Conservation (phyloP, 1,284 basidiomycete species). For the Trichosporon asahii region DNA sequence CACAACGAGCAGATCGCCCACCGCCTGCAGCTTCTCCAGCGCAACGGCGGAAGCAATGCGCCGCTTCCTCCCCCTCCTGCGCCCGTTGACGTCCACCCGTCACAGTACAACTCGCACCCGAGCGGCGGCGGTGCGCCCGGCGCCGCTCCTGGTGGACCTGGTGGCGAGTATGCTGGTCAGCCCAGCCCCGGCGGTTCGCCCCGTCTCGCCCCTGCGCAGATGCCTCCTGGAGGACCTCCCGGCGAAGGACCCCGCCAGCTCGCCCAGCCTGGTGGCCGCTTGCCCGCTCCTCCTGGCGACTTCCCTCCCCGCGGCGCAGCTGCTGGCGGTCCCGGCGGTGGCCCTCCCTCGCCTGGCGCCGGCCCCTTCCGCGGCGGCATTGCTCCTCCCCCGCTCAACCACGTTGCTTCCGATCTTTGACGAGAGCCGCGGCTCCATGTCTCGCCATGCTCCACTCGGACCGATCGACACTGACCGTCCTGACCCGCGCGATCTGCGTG, state of each 20-base stretch:
- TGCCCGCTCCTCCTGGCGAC: conserved; percentile 37
- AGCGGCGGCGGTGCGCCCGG: conserved; percentile 17
- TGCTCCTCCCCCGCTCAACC: conserved; percentile 44
- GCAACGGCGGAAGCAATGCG: conserved; percentile 73
- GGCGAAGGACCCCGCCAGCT: conserved; percentile 10
- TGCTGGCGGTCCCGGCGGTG: not conserved
- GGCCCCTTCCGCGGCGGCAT: conserved; percentile 47
- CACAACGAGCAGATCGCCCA: conserved; percentile 72
- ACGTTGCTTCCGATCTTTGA: too few relatives aligned
- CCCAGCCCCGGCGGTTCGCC: conserved; percentile 32
- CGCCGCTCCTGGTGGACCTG: conserved; percentile 18
- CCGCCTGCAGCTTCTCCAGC: conserved; percentile 71
- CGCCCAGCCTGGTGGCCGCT: conserved; percentile 28
- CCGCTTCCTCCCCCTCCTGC: conserved; percentile 75
- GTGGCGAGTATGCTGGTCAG: conserved; percentile 16
- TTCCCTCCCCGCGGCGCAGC: conserved; percentile 8
- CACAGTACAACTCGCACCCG: conserved; percentile 69
- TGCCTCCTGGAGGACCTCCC: conserved; percentile 7
- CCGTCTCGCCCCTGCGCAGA: conserved; percentile 24
- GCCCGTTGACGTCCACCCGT: conserved; percentile 92
- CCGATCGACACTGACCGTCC: conserved; percentile 79
- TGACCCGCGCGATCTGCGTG: conserved; percentile 23
- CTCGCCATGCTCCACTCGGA: conserved; percentile 65
- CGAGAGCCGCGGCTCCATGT: conserved; percentile 45
- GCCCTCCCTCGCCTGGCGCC: conserved; percentile 27